Evolutionary conservation across 2,329 filamentous ascomycete species (phyloP).

Genomic region (Penicillium sp.): DNA sequence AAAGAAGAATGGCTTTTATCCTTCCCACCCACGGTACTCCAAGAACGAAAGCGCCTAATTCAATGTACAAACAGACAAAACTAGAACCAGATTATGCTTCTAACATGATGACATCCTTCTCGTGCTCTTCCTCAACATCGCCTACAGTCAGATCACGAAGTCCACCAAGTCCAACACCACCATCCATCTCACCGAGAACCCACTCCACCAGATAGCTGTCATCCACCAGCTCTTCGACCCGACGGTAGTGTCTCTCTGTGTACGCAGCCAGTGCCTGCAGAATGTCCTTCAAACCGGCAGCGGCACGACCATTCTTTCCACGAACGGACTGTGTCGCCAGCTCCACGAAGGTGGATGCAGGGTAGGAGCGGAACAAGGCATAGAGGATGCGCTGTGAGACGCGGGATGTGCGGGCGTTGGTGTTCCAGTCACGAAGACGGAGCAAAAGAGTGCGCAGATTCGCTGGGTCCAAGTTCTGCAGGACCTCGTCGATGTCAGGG

Average conservation of each 20-base stretch:
- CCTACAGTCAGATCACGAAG: conserved; percentile 25
- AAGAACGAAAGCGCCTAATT: conserved; percentile 25
- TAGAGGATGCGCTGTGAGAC: conserved; percentile 84
- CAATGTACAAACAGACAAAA: conserved; percentile 24
- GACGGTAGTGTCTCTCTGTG: conserved; percentile 87
- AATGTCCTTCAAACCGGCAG: conserved; percentile 74
- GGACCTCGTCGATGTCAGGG: conserved; percentile 73
- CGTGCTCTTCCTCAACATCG: conserved; percentile 27
- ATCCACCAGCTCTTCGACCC: conserved; percentile 85
- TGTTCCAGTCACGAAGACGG: conserved; percentile 93
- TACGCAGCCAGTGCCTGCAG: conserved; percentile 85
- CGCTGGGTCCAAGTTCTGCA: conserved; percentile 76
- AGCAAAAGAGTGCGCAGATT: conserved; percentile 83
- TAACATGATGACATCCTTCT: conserved; percentile 44
- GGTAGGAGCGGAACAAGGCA: conserved; percentile 77
- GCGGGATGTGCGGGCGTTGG: conserved; percentile 81
- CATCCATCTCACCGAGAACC: conserved; percentile 91
- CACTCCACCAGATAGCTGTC: conserved; percentile 95
- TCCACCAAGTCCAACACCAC: conserved; percentile 51
- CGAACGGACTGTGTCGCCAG: conserved; percentile 53
- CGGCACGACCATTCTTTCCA: conserved; percentile 38
- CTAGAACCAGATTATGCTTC: conserved; percentile 28
- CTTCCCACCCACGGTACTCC: conserved; percentile 24
- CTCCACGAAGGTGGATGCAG: conserved; percentile 72
- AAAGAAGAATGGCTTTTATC: conserved; percentile 27